Conservation (phyloP, 805 yeast genomes). For the Diddensiella caesifluorescens region DNA sequence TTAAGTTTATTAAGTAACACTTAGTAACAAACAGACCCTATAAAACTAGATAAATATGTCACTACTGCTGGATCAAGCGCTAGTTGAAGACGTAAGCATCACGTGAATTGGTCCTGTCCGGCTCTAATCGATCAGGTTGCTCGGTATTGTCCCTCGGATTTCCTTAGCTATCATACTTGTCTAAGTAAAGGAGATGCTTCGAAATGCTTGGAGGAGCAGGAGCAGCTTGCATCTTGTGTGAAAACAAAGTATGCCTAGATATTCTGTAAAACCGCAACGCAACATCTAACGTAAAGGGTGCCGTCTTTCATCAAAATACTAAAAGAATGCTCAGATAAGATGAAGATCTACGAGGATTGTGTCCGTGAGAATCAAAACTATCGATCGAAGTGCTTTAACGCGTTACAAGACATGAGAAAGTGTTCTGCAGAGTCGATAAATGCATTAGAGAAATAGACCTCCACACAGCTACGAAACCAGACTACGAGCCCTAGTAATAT, state of each 20-base stretch:
- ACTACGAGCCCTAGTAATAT: not conserved
- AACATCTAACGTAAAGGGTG: constrained; percentile 43
- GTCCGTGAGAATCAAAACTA: constrained; percentile 41
- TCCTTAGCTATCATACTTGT: constrained; percentile 69
- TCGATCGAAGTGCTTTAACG: constrained; percentile 48
- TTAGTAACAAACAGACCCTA: not conserved
- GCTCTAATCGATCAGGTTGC: constrained; percentile 43
- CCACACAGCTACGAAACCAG: too few relatives aligned
- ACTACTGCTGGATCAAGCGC: constrained; percentile 57
- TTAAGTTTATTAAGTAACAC: not conserved
- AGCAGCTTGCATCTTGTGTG: constrained; percentile 57
- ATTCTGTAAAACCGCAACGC: too few relatives aligned
- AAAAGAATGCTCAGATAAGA: constrained; percentile 49
- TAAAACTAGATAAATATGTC: constrained; percentile 33
- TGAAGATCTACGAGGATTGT: constrained; percentile 64
- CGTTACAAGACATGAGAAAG: constrained; percentile 52
- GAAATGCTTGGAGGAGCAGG: constrained; percentile 52
- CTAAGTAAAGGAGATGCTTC: constrained; percentile 50
- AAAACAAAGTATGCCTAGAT: constrained; percentile 37
- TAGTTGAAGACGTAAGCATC: constrained; percentile 60
- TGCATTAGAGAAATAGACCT: constrained; percentile 16
- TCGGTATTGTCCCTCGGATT: constrained; percentile 65
- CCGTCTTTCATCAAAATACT: constrained; percentile 71
- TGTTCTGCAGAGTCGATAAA: constrained; percentile 49
- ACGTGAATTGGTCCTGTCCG: not conserved